Percentiles rank a stretch among this genome's conserved stretches.
phyloP scores from a whole-genome alignment of 176 grass and related monocot species.

The Avena insularis region DNA sequence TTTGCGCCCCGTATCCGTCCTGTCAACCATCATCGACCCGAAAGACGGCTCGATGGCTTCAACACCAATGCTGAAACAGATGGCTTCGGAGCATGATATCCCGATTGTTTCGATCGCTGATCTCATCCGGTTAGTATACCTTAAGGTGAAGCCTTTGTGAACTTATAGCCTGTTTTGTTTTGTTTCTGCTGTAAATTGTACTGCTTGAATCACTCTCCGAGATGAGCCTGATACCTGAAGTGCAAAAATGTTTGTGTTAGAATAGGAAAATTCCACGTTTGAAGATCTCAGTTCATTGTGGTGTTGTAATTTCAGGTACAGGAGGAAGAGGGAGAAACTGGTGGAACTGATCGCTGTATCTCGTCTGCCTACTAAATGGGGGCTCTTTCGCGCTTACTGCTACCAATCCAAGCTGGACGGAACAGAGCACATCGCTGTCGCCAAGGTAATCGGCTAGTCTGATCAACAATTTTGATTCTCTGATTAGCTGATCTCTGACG shows the following conservation, averaged over 20 bases:
- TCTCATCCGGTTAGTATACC: constrained; percentile 88
- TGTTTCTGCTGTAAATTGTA: not conserved
- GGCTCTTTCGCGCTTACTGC: constrained; percentile 86
- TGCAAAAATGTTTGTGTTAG: not conserved
- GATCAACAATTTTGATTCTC: not conserved
- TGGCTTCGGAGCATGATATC: constrained; percentile 71
- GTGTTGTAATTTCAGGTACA: constrained; percentile 68
- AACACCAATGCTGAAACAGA: constrained; percentile 53
- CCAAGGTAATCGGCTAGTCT: constrained; percentile 57
- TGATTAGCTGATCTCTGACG: not conserved
- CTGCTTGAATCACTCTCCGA: not conserved
- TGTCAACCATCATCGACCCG: constrained; percentile 75
- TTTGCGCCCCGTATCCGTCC: constrained; percentile 69
- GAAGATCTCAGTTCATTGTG: not conserved
- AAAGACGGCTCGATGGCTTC: constrained; percentile 78
- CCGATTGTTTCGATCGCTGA: constrained; percentile 84
- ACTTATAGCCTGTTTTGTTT: constrained; percentile 40
- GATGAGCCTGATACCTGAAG: not conserved
- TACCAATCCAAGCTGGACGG: constrained; percentile 90
- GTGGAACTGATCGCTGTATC: constrained; percentile 85
- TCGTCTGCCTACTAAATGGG: constrained; percentile 94
- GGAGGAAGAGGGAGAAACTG: constrained; percentile 86
- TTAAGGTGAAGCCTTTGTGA: constrained; percentile 60
- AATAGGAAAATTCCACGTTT: not conserved
- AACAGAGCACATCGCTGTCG: constrained; percentile 84